These are phyloP conservation scores for Metahyphopichia silvanorum DNA, from an alignment of 805 yeast genomes.

Conservation along the genomic window DNA sequence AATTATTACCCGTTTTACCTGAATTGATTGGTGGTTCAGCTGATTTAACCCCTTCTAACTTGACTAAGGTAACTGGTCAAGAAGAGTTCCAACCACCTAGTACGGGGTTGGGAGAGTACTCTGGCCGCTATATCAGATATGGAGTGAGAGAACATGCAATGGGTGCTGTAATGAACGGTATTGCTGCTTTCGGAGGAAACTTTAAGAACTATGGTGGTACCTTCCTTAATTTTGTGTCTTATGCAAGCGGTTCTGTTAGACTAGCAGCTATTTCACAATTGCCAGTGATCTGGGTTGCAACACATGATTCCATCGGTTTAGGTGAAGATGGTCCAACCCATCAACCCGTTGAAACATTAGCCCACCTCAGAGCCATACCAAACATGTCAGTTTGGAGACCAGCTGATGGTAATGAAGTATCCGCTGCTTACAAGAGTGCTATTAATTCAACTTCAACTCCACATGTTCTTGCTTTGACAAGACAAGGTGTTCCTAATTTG, in stretches of 20 bases:
- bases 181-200: constrained; percentile 76
- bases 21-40: constrained; percentile 93
- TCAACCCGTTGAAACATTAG: constrained; percentile 77
- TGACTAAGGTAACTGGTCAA: constrained; percentile 77
- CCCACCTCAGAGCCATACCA: constrained; percentile 73
- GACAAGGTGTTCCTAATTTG: constrained; percentile 81
- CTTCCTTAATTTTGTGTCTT: constrained; percentile 79
- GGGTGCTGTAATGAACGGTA: constrained; percentile 95
- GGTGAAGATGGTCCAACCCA: constrained; percentile 87
- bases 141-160: constrained; percentile 96
- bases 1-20: constrained; percentile 60
- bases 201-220: constrained; percentile 88
- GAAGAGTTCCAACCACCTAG: constrained; percentile 82
- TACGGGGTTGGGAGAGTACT: constrained; percentile 69
- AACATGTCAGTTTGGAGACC: constrained; percentile 79
- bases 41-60: constrained; percentile 87
- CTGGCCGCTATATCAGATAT: constrained; percentile 85
- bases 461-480: constrained; percentile 62
- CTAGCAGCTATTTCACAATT: constrained; percentile 70
- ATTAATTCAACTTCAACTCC: constrained; percentile 56
- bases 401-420: constrained; percentile 76
- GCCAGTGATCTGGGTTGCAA: constrained; percentile 74
- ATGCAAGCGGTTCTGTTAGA: constrained; percentile 77
- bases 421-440: constrained; percentile 68
- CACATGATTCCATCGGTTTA: constrained; percentile 76